A percentile compares a stretch with the other conserved stretches of the same genome.
phyloP scores from a whole-genome alignment of 2,329 filamentous ascomycete genomes.

The Diaporthe capsici region DNA sequence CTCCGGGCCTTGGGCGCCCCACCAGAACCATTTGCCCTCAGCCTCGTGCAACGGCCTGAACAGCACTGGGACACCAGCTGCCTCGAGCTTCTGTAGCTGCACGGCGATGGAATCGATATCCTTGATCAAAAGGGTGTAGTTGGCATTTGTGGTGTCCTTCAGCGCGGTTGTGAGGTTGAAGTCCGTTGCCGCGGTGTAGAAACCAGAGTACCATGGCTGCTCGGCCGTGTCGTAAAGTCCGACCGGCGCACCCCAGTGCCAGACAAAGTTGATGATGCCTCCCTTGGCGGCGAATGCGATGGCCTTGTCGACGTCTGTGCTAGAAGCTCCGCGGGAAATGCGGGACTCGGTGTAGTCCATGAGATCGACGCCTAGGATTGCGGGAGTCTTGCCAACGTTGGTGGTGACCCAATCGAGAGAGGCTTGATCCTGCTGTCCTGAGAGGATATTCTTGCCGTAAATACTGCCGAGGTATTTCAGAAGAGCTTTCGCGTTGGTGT shows the following conservation, averaged over 20 bases:
- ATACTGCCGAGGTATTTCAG: constrained; percentile 55
- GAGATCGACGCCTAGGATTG: constrained; percentile 60
- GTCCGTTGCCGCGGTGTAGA: constrained; percentile 64
- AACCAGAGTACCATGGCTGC: constrained; percentile 63
- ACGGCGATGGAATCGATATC: constrained; percentile 64
- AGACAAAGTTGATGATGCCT: constrained; percentile 62
- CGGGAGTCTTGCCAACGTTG: constrained; percentile 63
- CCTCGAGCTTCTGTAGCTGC: constrained; percentile 59
- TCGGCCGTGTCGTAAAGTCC: constrained; percentile 62
- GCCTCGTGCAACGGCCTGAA: constrained; percentile 65
- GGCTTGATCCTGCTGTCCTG: constrained; percentile 62
- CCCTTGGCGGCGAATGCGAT: constrained; percentile 58
- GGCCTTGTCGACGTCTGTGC: constrained; percentile 61
- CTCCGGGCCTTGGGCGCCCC: constrained; percentile 63
- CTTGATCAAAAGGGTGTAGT: constrained; percentile 62
- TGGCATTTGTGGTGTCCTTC: constrained; percentile 56
- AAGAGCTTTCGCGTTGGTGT: constrained; percentile 54
- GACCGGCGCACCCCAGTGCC: constrained; percentile 64
- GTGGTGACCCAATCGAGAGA: constrained; percentile 58
- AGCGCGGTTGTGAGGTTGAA: constrained; percentile 62
- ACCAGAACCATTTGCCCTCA: constrained; percentile 67
- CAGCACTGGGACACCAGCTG: constrained; percentile 60
- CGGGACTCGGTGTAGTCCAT: constrained; percentile 65
- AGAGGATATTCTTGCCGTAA: constrained; percentile 54
- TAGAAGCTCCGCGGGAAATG: constrained; percentile 56